Evolutionary conservation across 2,329 filamentous ascomycete species (phyloP).

Genomic region (Aspergillus neoniger): DNA sequence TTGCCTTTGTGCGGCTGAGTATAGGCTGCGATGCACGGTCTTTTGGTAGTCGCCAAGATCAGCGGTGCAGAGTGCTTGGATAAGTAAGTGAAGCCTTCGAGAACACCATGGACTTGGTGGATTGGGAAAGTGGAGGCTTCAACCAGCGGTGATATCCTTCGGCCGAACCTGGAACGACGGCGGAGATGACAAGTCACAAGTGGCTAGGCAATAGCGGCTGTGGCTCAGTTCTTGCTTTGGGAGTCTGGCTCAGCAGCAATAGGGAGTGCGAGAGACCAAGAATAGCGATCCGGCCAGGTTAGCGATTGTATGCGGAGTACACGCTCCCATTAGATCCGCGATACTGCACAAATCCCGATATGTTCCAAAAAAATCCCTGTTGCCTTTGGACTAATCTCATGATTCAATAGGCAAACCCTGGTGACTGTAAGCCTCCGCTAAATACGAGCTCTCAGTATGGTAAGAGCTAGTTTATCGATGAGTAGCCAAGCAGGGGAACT

Average conservation of each 20-base stretch:
- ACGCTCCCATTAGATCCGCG: neutral
- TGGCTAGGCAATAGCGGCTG: neutral
- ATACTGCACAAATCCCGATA: neutral
- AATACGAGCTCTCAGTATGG: neutral
- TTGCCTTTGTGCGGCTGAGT: neutral
- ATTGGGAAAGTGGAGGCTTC: neutral
- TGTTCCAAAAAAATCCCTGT: too few species aligned
- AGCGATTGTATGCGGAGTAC: neutral
- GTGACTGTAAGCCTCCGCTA: neutral
- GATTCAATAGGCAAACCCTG: neutral
- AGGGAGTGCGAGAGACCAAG: neutral
- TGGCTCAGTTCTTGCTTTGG: neutral
- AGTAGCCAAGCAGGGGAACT: constrained; percentile 4
- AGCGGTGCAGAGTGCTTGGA: neutral
- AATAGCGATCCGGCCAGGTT: neutral
- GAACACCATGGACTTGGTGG: neutral
- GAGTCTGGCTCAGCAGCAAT: neutral
- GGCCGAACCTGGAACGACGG: neutral
- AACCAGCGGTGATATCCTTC: neutral
- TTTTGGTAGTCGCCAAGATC: neutral
- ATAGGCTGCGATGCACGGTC: constrained; percentile 1
- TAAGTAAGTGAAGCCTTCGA: constrained; percentile 3
- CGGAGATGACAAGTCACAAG: neutral
- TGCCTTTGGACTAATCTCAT: too few species aligned
- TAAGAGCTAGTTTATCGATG: neutral